phyloP scores from a whole-genome alignment of 73 alveolate genomes.

The Paramecium sonneborni region DNA sequence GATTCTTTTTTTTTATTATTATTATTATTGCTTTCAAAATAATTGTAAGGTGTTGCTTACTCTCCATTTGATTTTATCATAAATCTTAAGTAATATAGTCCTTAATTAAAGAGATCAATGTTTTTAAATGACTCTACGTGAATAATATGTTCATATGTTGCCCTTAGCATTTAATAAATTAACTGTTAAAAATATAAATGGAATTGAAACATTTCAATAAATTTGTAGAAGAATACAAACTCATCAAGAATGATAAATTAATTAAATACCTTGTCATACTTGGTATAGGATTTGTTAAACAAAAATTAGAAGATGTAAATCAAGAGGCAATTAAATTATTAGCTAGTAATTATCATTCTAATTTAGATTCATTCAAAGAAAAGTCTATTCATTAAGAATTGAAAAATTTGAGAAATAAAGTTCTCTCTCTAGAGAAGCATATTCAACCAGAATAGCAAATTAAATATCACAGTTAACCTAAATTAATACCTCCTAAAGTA shows the following conservation, averaged over 20 bases:
- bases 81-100: slow-evolving; percentile 61
- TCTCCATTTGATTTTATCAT: neutral
- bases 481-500: neutral
- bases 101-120: slow-evolving; percentile 69
- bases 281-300: neutral
- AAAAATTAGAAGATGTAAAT: neutral
- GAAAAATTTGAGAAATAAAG: neutral
- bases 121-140: slow-evolving; percentile 65
- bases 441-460: neutral
- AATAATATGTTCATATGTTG: slow-evolving; percentile 46
- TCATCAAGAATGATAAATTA: neutral
- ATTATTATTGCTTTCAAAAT: neutral
- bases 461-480: slow-evolving; percentile 31
- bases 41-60: slow-evolving; percentile 19
- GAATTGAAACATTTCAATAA: neutral
- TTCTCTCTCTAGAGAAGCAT: neutral
- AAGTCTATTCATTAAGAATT: slow-evolving; percentile 3
- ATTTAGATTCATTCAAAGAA: neutral
- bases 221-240: slow-evolving; percentile 2
- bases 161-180: neutral
- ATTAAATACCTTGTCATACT: neutral
- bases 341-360: neutral
- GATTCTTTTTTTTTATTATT: slow-evolving; percentile 22
- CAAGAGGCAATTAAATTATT: neutral
- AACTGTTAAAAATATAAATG: slow-evolving; percentile 32